Percentiles rank a stretch among this genome's conserved stretches.
These are phyloP conservation scores for Rhodofomes roseus DNA, from an alignment of 1,284 basidiomycete genomes.

Conservation along the genomic window DNA sequence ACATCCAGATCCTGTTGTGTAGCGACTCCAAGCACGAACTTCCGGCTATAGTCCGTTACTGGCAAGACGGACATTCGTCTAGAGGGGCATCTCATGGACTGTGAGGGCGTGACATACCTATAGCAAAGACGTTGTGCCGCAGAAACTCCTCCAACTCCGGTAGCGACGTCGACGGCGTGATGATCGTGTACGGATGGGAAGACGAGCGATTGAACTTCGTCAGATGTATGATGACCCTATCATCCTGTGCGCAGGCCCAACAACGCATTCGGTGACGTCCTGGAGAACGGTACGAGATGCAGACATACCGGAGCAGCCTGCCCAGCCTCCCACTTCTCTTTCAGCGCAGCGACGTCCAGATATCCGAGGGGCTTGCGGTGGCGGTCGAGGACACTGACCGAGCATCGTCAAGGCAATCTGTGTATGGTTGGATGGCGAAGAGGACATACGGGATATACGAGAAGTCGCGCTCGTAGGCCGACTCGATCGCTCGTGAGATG, in stretches of 20 bases:
- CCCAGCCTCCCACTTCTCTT: constrained; percentile 74
- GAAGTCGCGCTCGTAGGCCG: constrained; percentile 88
- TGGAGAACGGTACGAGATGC: not conserved
- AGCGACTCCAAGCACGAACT: constrained; percentile 84
- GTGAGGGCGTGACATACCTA: constrained; percentile 46
- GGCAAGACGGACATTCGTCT: constrained; percentile 4
- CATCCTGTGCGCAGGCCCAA: constrained; percentile 38
- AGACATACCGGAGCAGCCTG: constrained; percentile 57
- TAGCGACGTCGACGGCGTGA: constrained; percentile 77
- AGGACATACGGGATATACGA: constrained; percentile 78
- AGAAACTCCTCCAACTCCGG: constrained; percentile 78
- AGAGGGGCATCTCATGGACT: too few species aligned
- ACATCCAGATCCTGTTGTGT: constrained; percentile 79
- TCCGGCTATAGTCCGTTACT: constrained; percentile 82
- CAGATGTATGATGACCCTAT: constrained; percentile 66
- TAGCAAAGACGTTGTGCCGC: constrained; percentile 66
- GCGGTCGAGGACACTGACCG: constrained; percentile 66
- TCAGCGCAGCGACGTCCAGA: constrained; percentile 71
- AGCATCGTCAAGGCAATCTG: not conserved
- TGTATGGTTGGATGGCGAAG: not conserved
- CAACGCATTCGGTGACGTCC: not conserved
- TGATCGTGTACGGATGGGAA: constrained; percentile 70
- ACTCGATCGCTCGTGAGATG: constrained; percentile 73
- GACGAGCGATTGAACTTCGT: constrained; percentile 70
- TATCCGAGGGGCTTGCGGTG: constrained; percentile 78